Evolutionary conservation across 148 eudicot species (phyloP), one percentile per base, ranked within the genome.

Genomic region (Fagopyrum esculentum): DNA sequence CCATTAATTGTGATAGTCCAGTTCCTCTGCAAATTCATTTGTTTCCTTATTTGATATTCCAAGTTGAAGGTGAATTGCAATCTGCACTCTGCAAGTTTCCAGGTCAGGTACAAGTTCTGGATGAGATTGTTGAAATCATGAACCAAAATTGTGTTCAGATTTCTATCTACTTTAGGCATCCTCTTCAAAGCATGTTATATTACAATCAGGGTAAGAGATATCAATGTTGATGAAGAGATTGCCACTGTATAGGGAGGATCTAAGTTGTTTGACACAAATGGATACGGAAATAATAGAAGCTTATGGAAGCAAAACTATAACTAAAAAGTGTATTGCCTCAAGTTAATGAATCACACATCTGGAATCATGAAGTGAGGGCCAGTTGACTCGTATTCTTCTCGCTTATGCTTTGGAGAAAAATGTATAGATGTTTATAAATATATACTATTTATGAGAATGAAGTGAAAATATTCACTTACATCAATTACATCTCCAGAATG

Each of bases 321-420:
- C 26, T 22, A 22, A 22, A 22, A 22, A 22, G 26, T 22, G 26
- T 22, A 22, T 22, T 22, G 26, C 26, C 26, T 22, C 26, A 22
- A 22, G 26, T 22, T 22, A 22, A 22, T 22, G 0, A 22, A 22
- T 0, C 26, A 22, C 26, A 22, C 26, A n/a, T n/a, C n/a, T n/a
- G n/a, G n/a, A n/a, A n/a, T n/a, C n/a, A n/a, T n/a, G n/a, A n/a
- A n/a, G n/a, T n/a, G n/a, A n/a, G n/a, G n/a, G n/a, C n/a, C n/a
- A n/a, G 98, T 97, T n/a, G 87, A 80, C 51, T 91, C 89, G 77
- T 94, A 87, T 16, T 86, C 92, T 80, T 90, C 93, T 4, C 97
- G 97, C 52, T 83, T 75, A 97, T 94, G 86, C 77, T 35, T 35
- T 35, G 40, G 3, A 35, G 77, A 12, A 69, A 80, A 46, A 9